Evolutionary conservation across 176 grass and related monocot genomes (phyloP), one percentile per base, ranked within the genome.

Genomic region (Puya raimondii): DNA sequence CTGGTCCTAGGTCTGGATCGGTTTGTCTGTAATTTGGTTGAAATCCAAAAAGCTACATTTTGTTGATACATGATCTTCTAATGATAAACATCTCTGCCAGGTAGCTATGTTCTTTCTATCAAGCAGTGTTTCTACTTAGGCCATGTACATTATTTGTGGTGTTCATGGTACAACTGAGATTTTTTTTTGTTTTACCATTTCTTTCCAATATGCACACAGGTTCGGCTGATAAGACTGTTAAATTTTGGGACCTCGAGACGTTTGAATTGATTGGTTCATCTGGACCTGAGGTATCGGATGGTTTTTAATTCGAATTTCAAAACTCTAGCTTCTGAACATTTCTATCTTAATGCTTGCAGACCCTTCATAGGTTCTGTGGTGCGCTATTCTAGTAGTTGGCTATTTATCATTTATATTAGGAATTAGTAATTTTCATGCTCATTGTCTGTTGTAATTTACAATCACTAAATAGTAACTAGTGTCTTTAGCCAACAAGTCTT

Each of bases 241-340:
- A 92, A 72, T 97, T 92, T 82, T 97, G 93, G 93, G 89, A 97
- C 69, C 86, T 90, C 69, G 93, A 97, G 67, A 97, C 86, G 76
- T 92, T 97, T 79, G 93, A 97, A 78, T 79, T 90, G 71, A 88
- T 90, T 70, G 89, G 93, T 25, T 97, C 93, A 72, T 85, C 82
- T 79, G 79, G 84, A 80, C 86, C 86, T 69, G 86, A 97, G 89
- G 93, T 97, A 85, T 48, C 26, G 64, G 49, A 63, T 68, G 25
- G 74, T 65, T 72, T 64, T 79, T 68, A 70, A 33, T 71, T 65
- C 12, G 23, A 21, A 51, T 3, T 66, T 56, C 22, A 42, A 18
- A n/a, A 68, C 14, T 68, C 48, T 7, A n/a, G 47, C 65, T 11
- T 61, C 56, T 22, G n/a, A 18, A 18, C 56, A 61, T 10, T 61